These are phyloP conservation scores for Ganoderma sp. DNA, from an alignment of 1,284 basidiomycete genomes.

Conservation along the genomic window DNA sequence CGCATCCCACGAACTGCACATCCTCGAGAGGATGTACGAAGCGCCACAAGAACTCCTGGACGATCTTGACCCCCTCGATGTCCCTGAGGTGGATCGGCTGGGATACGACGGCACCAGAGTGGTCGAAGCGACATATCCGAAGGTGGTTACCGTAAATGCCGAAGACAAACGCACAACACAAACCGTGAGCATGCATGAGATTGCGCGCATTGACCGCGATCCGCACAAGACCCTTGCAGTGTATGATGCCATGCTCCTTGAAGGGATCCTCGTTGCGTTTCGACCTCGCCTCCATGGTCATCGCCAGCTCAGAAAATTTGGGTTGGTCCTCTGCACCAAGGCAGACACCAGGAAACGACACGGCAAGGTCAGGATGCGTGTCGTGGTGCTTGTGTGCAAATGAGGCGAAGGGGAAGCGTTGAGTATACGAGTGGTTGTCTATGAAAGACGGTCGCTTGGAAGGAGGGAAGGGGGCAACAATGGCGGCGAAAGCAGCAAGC, in stretches of 20 bases:
- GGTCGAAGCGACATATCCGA: constrained; percentile 20
- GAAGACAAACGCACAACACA: constrained; percentile 20
- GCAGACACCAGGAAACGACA: constrained; percentile 11
- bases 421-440: not conserved
- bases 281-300: constrained; percentile 6
- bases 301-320: not conserved
- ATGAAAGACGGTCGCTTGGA: constrained; percentile 2
- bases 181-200: constrained; percentile 23
- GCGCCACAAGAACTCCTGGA: constrained; percentile 18
- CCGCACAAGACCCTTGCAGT: constrained; percentile 11
- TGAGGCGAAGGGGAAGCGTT: constrained; percentile 5
- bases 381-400: not conserved
- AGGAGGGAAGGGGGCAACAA: constrained; percentile 11
- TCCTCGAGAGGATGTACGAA: constrained; percentile 14
- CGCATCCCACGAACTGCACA: constrained; percentile 10
- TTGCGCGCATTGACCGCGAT: constrained; percentile 23
- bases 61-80: not conserved
- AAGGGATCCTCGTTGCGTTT: constrained; percentile 13
- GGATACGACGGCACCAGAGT: constrained; percentile 13
- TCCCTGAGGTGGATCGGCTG: not conserved
- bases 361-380: constrained; percentile 11
- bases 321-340: not conserved
- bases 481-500: not conserved
- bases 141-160: constrained; percentile 19
- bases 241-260: not conserved